Conservation (phyloP, 2,329 filamentous ascomycete species). For the Fusarium sambucinum region DNA sequence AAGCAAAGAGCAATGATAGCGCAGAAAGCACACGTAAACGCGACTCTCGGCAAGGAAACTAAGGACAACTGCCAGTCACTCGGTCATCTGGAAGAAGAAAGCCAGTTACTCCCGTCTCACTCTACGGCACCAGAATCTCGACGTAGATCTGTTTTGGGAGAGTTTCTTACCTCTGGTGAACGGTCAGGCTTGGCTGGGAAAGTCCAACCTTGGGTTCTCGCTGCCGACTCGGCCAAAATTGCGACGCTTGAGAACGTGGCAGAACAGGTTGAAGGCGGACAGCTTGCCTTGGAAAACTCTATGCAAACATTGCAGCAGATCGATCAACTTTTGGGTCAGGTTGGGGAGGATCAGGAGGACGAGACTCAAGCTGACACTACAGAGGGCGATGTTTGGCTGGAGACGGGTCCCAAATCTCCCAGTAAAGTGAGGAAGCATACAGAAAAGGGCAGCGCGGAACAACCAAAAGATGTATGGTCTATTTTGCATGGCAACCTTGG, state of each 20-base stretch:
- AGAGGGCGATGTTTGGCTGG: conserved; percentile 55
- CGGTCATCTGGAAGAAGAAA: conserved; percentile 70
- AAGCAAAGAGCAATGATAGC: conserved; percentile 69
- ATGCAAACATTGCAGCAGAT: conserved; percentile 64
- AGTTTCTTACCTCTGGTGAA: conserved; percentile 56
- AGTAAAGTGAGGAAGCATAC: conserved; percentile 44
- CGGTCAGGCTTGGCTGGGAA: conserved; percentile 57
- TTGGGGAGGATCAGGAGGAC: conserved; percentile 43
- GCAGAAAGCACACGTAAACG: conserved; percentile 69
- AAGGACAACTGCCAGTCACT: conserved; percentile 64
- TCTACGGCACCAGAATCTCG: conserved; percentile 56
- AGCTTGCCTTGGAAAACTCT: conserved; percentile 66
- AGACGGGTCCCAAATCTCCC: conserved; percentile 45
- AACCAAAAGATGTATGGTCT: conserved; percentile 62
- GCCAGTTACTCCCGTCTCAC: conserved; percentile 68
- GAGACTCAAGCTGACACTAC: conserved; percentile 39
- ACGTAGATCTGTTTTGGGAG: conserved; percentile 58
- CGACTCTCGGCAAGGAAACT: conserved; percentile 62
- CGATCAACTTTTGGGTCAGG: conserved; percentile 60
- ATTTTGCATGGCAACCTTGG: conserved; percentile 66
- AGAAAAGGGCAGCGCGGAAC: conserved; percentile 42
- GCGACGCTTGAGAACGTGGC: conserved; percentile 68
- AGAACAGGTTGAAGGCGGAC: conserved; percentile 70
- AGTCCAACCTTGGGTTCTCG: conserved; percentile 69
- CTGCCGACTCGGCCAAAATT: conserved; percentile 71